Base-by-base conservation (phyloP, 1,284 basidiomycete genomes). In the Cryptococcus depauperatus region DNA sequence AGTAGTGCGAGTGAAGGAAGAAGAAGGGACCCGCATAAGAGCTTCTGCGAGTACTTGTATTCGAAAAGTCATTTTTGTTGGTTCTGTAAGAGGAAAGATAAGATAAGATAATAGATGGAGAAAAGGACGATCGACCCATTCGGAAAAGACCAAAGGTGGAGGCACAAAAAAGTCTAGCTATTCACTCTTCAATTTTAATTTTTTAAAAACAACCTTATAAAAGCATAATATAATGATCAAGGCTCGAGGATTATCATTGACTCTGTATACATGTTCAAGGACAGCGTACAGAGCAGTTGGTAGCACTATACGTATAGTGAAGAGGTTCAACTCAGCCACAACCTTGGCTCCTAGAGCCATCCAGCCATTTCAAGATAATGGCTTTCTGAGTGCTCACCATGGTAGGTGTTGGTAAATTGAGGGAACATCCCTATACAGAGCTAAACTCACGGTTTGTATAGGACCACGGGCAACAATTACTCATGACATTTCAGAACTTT, bases 401-500 rank as follows among this genome's bases (percentile, higher is more conserved):
- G 60, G 60, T 57, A 21, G 35, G 56, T 43, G 16, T 14, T 2
- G 9, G 16, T 18, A 7, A 33, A 14, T 37, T 19, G n/a, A 22
- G 10, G 2, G 14, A 37, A 5, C 21, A 16, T 14, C 2, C 0
- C 14, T 29, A 9, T 16, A 7, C 18, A 35, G 29, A 28, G 3
- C 27, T 46, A 32, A 41, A 14, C 11, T 5, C n/a, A n/a, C n/a
- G n/a, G 8, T 25, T 16, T 35, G 22, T 28, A 7, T 32, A 64
- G 64, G 64, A 5, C 55, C 56, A 5, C 44, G 60, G 35, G 23
- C 54, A 7, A 37, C 38, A 16, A 52, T 57, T 22, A 83, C 83
- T 5, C 85, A 89, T 62, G 70, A 68, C 33, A 84, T 83, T 61
- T 79, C 78, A 35, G 71, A 79, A 13, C 75, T 90, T 48, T 73